Conservation (phyloP, 1,284 basidiomycete genomes). For the Austropuccinia psidii region DNA sequence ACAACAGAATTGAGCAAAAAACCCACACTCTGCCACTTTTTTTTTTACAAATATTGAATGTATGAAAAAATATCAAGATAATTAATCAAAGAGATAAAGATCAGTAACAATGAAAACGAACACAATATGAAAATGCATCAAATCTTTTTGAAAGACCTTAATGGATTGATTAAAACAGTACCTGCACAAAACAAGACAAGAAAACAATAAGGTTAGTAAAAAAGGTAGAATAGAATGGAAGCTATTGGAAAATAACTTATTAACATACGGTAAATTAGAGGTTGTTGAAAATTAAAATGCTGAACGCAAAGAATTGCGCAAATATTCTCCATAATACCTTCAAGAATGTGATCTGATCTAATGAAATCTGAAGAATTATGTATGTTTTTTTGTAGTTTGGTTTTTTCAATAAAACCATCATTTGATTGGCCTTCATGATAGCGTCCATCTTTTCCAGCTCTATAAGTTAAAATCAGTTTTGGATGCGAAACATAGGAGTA, state of each 20-base stretch:
- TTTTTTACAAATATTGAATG: too few species aligned
- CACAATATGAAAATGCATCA: too few species aligned
- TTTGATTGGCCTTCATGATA: constrained; percentile 2
- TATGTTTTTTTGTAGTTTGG: too few species aligned
- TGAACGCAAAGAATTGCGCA: neutral
- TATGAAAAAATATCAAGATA: too few species aligned
- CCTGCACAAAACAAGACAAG: neutral
- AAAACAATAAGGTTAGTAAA: neutral
- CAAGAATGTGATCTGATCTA: neutral
- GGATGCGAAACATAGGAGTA: neutral
- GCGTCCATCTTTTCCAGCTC: neutral
- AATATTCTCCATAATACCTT: neutral
- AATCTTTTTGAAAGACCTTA: neutral
- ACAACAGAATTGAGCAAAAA: too few species aligned
- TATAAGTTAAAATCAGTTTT: neutral
- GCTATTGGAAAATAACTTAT: neutral
- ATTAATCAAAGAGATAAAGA: too few species aligned
- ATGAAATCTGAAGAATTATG: neutral
- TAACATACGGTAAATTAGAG: neutral
- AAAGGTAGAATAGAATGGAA: too few species aligned
- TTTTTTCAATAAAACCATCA: too few species aligned
- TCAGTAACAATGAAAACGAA: too few species aligned
- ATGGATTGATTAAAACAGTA: neutral
- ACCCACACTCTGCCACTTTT: too few species aligned
- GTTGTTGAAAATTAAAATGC: neutral